These are phyloP conservation scores for Fusarium sp. DNA, from an alignment of 2,329 filamentous ascomycete genomes.

Conservation along the genomic window DNA sequence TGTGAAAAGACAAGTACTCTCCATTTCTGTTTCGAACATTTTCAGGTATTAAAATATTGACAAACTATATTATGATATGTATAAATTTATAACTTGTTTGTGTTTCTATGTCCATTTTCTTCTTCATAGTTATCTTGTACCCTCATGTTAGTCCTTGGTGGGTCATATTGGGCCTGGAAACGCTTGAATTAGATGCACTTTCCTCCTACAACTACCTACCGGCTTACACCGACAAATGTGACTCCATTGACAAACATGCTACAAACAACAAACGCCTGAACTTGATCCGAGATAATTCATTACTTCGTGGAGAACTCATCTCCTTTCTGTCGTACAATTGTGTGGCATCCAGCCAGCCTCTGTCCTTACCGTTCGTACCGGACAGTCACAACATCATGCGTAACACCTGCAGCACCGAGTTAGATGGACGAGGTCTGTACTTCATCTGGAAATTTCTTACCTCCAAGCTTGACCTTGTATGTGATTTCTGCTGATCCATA, in stretches of 20 bases:
- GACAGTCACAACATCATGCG: constrained; percentile 53
- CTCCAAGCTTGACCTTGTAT: constrained; percentile 53
- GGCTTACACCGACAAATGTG: not conserved
- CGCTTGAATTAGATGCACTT: not conserved
- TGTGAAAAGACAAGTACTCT: not conserved
- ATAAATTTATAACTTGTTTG: not conserved
- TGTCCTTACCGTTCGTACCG: constrained; percentile 46
- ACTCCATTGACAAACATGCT: not conserved
- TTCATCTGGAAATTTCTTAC: constrained; percentile 33
- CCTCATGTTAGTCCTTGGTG: not conserved
- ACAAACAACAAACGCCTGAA: not conserved
- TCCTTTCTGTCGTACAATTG: constrained; percentile 6
- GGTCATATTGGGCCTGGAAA: not conserved
- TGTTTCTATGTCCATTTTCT: not conserved
- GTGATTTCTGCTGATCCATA: constrained; percentile 55
- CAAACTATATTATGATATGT: not conserved
- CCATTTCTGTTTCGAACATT: not conserved
- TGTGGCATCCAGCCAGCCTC: not conserved
- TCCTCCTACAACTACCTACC: not conserved
- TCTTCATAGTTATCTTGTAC: not conserved
- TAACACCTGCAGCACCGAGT: constrained; percentile 46
- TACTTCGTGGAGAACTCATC: constrained; percentile 1
- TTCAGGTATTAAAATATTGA: not conserved
- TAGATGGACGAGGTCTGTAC: constrained; percentile 6
- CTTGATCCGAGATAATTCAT: not conserved